A percentile compares a stretch with the other conserved stretches of the same genome.
These are phyloP conservation scores for Colletotrichum coccodes DNA, from an alignment of 2,329 filamentous ascomycete species.

Conservation along the genomic window DNA sequence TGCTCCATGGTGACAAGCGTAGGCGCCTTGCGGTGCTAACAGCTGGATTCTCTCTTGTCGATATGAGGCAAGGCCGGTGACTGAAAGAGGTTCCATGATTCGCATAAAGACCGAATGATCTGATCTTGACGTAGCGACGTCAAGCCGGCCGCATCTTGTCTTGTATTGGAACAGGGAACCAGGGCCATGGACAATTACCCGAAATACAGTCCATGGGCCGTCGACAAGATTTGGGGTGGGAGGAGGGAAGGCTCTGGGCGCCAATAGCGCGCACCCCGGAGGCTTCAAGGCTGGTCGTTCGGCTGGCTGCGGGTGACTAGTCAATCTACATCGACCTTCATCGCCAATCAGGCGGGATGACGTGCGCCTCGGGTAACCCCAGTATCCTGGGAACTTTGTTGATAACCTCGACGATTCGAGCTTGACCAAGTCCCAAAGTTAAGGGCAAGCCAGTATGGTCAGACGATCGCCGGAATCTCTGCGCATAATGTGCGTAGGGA, in stretches of 20 bases:
- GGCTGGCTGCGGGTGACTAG: slow-evolving; percentile 31
- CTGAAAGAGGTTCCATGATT: background rate
- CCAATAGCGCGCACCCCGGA: slow-evolving; percentile 20
- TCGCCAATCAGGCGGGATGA: slow-evolving; percentile 31
- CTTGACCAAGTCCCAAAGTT: background rate
- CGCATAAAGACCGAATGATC: background rate
- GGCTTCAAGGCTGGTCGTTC: slow-evolving; percentile 19
- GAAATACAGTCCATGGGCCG: slow-evolving; percentile 16
- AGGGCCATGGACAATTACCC: background rate
- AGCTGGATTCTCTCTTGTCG: background rate
- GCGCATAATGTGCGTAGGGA: background rate
- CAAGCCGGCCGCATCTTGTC: slow-evolving; percentile 21
- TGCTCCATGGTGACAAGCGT: slow-evolving; percentile 1
- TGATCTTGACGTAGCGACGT: slow-evolving; percentile 18
- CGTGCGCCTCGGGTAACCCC: slow-evolving; percentile 32
- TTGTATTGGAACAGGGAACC: slow-evolving; percentile 17
- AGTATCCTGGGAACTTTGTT: slow-evolving; percentile 29
- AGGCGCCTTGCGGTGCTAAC: background rate
- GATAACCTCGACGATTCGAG: slow-evolving; percentile 25
- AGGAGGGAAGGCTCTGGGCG: background rate
- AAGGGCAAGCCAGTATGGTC: slow-evolving; percentile 20
- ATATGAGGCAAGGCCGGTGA: background rate
- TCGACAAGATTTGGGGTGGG: slow-evolving; percentile 11
- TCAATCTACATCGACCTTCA: slow-evolving; percentile 23
- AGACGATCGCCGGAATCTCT: slow-evolving; percentile 27